phyloP scores from a whole-genome alignment of 805 yeast genomes.

The Diddensiella transvaalensis region DNA sequence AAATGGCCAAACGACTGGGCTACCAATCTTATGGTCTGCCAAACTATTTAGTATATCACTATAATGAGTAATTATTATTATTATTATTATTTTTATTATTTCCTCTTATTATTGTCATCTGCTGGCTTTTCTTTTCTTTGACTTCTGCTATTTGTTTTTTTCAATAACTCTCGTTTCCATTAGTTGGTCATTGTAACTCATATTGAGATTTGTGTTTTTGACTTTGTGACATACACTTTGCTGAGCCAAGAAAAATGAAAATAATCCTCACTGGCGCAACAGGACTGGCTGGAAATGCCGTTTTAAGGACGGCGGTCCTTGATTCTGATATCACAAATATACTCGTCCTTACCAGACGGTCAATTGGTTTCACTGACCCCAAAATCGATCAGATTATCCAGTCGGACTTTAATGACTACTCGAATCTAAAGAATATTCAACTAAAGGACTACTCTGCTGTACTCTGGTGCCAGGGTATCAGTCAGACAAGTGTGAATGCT shows the following conservation, averaged over 20 bases:
- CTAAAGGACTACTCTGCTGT: constrained; percentile 5
- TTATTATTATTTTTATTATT: no score
- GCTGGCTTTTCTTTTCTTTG: no score
- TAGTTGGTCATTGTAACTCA: no score
- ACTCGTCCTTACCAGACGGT: constrained; percentile 10
- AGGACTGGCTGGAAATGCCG: not conserved
- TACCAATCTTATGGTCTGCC: constrained; percentile 92
- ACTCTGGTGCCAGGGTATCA: constrained; percentile 12
- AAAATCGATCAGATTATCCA: constrained; percentile 8
- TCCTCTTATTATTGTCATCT: no score
- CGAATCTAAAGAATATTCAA: not conserved
- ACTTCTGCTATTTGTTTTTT: no score
- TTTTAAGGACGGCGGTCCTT: not conserved
- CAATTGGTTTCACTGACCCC: constrained; percentile 7
- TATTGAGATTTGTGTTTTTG: no score
- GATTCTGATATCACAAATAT: constrained; percentile 9
- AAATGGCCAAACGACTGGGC: constrained; percentile 91
- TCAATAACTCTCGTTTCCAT: no score
- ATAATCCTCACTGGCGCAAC: not conserved
- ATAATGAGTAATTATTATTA: constrained; percentile 61
- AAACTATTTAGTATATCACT: constrained; percentile 88
- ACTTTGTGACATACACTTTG: no score
- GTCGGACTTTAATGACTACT: not conserved
- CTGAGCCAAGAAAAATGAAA: no score
- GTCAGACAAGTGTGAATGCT: constrained; percentile 4